A percentile compares a stretch with the other conserved stretches of the same genome.
phyloP scores from a whole-genome alignment of 306 rosid genomes.

The Glycine latifolia region DNA sequence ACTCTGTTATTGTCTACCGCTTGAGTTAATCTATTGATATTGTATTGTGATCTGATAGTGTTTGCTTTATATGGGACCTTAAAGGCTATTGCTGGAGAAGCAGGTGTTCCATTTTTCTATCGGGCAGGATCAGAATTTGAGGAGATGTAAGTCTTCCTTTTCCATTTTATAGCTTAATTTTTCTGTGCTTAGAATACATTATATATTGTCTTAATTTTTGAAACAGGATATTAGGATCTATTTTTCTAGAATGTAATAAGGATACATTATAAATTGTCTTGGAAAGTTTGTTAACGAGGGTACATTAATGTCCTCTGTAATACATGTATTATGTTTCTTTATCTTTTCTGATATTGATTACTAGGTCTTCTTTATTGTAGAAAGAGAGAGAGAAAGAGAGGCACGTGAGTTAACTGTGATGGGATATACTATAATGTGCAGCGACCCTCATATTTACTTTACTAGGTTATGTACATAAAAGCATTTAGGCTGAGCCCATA shows the following conservation, averaged over 20 bases:
- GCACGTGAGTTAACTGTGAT: no score
- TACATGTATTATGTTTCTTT: no score
- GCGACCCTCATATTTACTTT: no score
- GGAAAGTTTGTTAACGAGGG: conserved; percentile 7
- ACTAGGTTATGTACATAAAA: no score
- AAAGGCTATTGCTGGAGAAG: conserved; percentile 98
- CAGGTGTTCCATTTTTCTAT: conserved; percentile 89
- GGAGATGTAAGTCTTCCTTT: conserved; percentile 71
- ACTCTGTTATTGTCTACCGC: conserved; percentile 10
- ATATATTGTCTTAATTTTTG: conserved; percentile 26
- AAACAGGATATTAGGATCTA: neutral
- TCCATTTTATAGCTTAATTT: conserved; percentile 5
- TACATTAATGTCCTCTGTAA: conserved; percentile 11
- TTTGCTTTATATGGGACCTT: conserved; percentile 55
- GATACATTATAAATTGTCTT: neutral
- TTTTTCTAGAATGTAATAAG: conserved; percentile 6
- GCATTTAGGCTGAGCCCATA: no score
- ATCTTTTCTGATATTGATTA: no score
- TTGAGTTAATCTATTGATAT: conserved; percentile 25
- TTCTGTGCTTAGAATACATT: neutral
- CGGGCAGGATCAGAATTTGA: conserved; percentile 89
- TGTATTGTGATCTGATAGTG: conserved; percentile 36
- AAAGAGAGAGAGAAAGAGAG: no score
- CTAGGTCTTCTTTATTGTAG: no score
- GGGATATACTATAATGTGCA: no score